A percentile compares a stretch with the other conserved stretches of the same genome.
phyloP scores from a whole-genome alignment of 345 rosid genomes.

The Eucalyptus pauciflora region DNA sequence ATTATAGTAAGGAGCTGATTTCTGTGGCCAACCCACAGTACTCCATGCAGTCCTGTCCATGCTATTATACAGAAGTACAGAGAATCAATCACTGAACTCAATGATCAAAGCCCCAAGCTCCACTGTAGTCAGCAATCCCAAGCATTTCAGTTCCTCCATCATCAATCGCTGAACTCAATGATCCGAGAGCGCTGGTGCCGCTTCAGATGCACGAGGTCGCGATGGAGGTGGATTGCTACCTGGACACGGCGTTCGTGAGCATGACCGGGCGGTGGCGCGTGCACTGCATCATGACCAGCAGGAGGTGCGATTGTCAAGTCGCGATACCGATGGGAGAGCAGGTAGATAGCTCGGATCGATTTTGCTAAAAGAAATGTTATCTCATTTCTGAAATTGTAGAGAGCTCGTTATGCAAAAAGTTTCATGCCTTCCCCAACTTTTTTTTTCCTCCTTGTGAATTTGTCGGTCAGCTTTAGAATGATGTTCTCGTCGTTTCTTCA shows the following conservation, averaged over 20 bases:
- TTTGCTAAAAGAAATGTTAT: not conserved
- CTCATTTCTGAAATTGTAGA: not conserved
- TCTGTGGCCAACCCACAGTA: not conserved
- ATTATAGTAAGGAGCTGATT: not conserved
- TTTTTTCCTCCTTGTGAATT: too few species aligned
- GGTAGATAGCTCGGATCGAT: conserved; percentile 19
- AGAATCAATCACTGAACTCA: not conserved
- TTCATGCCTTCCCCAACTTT: not conserved
- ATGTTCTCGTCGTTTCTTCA: not conserved
- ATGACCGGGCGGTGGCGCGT: conserved; percentile 70
- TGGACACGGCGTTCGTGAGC: conserved; percentile 58
- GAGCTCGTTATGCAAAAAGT: not conserved
- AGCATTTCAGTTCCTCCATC: not conserved
- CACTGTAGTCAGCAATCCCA: not conserved
- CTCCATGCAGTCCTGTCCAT: not conserved
- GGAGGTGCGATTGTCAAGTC: conserved; percentile 65
- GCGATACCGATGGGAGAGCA: conserved; percentile 86
- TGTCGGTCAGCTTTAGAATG: not conserved
- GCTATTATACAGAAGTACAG: not conserved
- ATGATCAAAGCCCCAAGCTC: not conserved
- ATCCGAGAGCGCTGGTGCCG: conserved; percentile 87
- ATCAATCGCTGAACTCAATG: not conserved
- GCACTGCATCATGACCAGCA: conserved; percentile 67
- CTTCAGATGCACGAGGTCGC: conserved; percentile 63
- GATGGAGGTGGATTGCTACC: conserved; percentile 45